These are phyloP conservation scores for Arthrobotrys pseudoclavata DNA, from an alignment of 2,329 filamentous ascomycete genomes.

Conservation along the genomic window DNA sequence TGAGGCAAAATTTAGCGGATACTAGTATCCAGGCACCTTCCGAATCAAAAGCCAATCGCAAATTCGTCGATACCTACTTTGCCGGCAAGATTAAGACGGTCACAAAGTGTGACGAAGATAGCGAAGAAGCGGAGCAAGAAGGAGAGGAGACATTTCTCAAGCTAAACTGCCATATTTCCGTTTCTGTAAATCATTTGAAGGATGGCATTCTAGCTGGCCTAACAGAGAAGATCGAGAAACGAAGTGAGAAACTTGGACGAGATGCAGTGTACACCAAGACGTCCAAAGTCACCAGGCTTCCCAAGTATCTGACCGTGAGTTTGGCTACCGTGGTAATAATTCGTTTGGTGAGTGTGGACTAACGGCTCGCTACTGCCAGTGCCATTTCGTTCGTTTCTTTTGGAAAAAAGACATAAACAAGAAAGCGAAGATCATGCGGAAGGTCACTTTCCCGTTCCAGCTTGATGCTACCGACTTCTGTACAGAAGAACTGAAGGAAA, in stretches of 20 bases:
- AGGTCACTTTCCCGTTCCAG: slow-evolving; percentile 95
- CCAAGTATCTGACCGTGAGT: slow-evolving; percentile 89
- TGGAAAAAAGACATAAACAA: slow-evolving; percentile 97
- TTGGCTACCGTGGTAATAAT: not conserved
- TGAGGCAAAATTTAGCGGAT: slow-evolving; percentile 77
- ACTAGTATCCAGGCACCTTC: not conserved
- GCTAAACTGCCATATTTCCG: slow-evolving; percentile 94
- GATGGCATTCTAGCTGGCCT: slow-evolving; percentile 88
- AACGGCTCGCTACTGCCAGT: slow-evolving; percentile 40
- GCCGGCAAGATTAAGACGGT: slow-evolving; percentile 82
- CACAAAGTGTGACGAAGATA: slow-evolving; percentile 85
- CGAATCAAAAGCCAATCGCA: slow-evolving; percentile 70
- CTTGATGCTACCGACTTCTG: slow-evolving; percentile 95
- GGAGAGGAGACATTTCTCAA: slow-evolving; percentile 85
- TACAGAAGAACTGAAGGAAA: slow-evolving; percentile 85
- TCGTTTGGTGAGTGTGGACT: not conserved
- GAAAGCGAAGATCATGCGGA: slow-evolving; percentile 99
- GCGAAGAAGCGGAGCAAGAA: slow-evolving; percentile 75
- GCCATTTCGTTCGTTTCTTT: slow-evolving; percentile 95
- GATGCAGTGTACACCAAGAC: slow-evolving; percentile 90
- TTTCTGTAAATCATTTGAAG: slow-evolving; percentile 86
- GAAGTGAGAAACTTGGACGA: slow-evolving; percentile 80
- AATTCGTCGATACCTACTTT: slow-evolving; percentile 93
- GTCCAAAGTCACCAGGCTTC: slow-evolving; percentile 88
- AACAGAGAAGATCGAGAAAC: slow-evolving; percentile 91